phyloP scores from a whole-genome alignment of 1,139 yeast species.

The Meyerozyma carpophila region DNA sequence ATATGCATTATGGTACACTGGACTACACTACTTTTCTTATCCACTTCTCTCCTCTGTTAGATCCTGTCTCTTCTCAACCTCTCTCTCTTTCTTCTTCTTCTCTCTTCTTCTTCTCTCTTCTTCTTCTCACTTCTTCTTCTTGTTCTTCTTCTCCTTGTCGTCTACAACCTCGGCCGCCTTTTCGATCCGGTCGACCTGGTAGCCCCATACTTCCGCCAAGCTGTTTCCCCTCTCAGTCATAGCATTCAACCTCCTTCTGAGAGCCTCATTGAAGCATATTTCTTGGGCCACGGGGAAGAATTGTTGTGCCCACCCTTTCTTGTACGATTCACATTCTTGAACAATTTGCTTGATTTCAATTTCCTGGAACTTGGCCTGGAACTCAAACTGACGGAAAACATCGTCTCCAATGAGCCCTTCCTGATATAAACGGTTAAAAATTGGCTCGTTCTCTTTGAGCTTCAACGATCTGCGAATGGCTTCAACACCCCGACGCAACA shows the following conservation, averaged over 20 bases:
- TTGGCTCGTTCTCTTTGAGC: constrained; percentile 68
- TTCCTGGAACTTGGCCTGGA: constrained; percentile 74
- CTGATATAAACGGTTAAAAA: constrained; percentile 68
- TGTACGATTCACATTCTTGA: constrained; percentile 67
- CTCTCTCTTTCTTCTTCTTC: not conserved
- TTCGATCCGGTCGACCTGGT: constrained; percentile 20
- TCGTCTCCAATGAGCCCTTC: constrained; percentile 91
- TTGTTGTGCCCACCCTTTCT: constrained; percentile 75
- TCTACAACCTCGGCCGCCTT: constrained; percentile 1
- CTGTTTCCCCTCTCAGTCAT: constrained; percentile 50
- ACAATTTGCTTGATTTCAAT: constrained; percentile 75
- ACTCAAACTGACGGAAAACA: constrained; percentile 69
- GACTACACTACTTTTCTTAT: too few relatives aligned
- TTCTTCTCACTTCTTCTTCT: not conserved
- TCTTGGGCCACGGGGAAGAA: constrained; percentile 82
- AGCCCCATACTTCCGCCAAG: constrained; percentile 48
- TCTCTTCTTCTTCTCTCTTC: not conserved
- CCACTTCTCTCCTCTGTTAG: too few relatives aligned
- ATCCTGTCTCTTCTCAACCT: not conserved
- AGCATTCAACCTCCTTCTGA: constrained; percentile 72
- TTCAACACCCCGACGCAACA: constrained; percentile 70
- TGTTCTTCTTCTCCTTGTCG: constrained; percentile 4
- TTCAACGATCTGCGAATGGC: constrained; percentile 63
- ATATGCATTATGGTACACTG: too few relatives aligned
- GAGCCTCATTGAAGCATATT: constrained; percentile 86